Evolutionary conservation across 2,329 filamentous ascomycete species (phyloP).

Genomic region (Aspergillus fischeri): DNA sequence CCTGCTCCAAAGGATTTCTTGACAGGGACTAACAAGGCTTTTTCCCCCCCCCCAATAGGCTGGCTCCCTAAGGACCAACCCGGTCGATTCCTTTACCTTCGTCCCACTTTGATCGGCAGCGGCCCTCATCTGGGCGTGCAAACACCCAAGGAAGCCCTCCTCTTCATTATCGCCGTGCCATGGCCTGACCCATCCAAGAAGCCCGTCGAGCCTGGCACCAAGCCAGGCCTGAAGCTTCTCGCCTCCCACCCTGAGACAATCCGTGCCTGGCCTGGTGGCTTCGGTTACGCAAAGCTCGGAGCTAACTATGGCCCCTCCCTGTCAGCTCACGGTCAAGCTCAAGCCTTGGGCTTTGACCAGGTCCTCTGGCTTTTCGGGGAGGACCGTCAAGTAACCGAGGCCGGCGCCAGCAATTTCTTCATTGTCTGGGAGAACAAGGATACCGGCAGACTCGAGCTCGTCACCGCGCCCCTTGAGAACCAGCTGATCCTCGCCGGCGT

Average conservation of each 20-base stretch:
- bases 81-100: conserved; percentile 74
- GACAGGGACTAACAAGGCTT: background rate
- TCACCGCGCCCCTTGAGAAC: conserved; percentile 80
- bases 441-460: conserved; percentile 60
- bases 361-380: conserved; percentile 89
- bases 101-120: conserved; percentile 81
- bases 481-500: conserved; percentile 84
- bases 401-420: conserved; percentile 90
- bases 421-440: conserved; percentile 65
- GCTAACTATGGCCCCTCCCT: conserved; percentile 89
- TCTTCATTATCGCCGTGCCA: conserved; percentile 70
- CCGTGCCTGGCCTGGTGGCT: conserved; percentile 88
- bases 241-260: conserved; percentile 78
- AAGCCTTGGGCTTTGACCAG: conserved; percentile 72
- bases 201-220: conserved; percentile 14
- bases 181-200: conserved; percentile 32
- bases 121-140: conserved; percentile 77
- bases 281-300: conserved; percentile 86
- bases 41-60: conserved; percentile 40
- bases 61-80: conserved; percentile 66
- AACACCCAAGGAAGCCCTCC: conserved; percentile 73
- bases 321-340: conserved; percentile 71
- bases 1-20: conserved; percentile 8
- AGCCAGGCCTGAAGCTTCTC: conserved; percentile 60
- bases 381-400: conserved; percentile 78